Base-by-base conservation (phyloP, 2,329 filamentous ascomycete genomes). In the Penicillium occitanis region DNA sequence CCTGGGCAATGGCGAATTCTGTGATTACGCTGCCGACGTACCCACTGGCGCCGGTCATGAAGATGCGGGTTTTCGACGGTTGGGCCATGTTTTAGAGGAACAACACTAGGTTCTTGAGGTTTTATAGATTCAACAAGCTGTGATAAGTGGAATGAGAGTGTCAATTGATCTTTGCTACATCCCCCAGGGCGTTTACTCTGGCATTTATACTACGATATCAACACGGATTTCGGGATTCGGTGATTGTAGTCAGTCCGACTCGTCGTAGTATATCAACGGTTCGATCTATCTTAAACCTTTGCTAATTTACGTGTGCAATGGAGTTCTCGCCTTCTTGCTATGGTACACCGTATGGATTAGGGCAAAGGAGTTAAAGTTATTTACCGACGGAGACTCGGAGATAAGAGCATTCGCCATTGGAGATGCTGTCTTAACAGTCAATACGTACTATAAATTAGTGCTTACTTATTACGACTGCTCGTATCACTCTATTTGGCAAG, bases 31-130 rank as follows among this genome's bases (percentile, higher is more conserved):
- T 70, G 64, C 80, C 80, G 42, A 82, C 69, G 69, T 78, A 80
- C 37, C 80, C 80, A 60, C 69, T 77, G 11, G 74, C 80, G 2
- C 80, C 80, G 46, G 80, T 81, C 5, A 82, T 74, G 72, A 82
- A 82, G 66, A 78, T 70, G 57, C 69, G 71, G 25, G 28, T 30
- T 59, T 50, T 50, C 10, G 57, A 22, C 7, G 57, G 8, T 28
- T 63, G 33, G 13, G 61, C 28, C 61, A 63, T 63, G 17, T 30
- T 30, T 25, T n/a, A 2, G 14, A 33, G 22, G 3, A 50, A 28
- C 13, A 53, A 53, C 5, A 11, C 14, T 33, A 30, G 50, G 19
- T 11, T 13, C 5, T 17, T n/a, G 14, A 11, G 1, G 13, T n/a
- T 11, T 33, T 19, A 33, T 33, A 7, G 14, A 33, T 53, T 14